Evolutionary conservation across 345 rosid species (phyloP), one percentile per base, ranked within the genome.

Genomic region (Eucalyptus decipiens): DNA sequence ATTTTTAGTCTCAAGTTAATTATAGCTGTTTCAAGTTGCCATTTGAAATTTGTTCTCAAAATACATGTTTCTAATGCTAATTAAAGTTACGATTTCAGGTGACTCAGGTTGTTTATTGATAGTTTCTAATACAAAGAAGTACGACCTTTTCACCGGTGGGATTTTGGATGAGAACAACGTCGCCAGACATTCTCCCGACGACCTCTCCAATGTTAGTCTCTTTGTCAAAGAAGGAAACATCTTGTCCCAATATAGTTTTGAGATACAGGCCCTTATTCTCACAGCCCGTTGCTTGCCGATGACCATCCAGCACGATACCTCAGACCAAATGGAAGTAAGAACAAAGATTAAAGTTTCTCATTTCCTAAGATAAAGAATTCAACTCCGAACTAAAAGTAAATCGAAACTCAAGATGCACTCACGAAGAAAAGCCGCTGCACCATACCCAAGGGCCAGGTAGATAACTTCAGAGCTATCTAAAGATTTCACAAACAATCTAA

Each of bases 61-160:
- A 16, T 15, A 42, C 51, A 24, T 34, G 32, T 23, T 58, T 19
- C 40, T 21, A 4, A 26, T 45, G n/a, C 62, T 10, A 23, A 56
- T 49, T 49, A 49, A 49, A 21, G n/a, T 58, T 32, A 42, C 51
- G 51, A 49, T 49, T 49, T 49, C 51, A 49, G 51, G 51, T 49
- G 51, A 49, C 51, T 49, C 51, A 15, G 6, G 1, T 49, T 49
- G 51, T 49, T 49, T 14, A 14, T 49, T 14, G 6, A 49, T 49
- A 49, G 51, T 49, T 40, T 12, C 28, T n/a, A 72, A 54, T 37
- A 26, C 43, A 50, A 15, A 40, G 40, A 11, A 85, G 32, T 45
- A 51, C 28, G 89, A 97, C 99, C 96, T 95, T 97, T 89, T 97
- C 99, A n/a, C 99, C 99, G 97, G 96, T 97, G 72, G 99, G 98